These are phyloP conservation scores for Cyclospora cayetanensis DNA, from an alignment of 169 alveolate species.

Conservation along the genomic window DNA sequence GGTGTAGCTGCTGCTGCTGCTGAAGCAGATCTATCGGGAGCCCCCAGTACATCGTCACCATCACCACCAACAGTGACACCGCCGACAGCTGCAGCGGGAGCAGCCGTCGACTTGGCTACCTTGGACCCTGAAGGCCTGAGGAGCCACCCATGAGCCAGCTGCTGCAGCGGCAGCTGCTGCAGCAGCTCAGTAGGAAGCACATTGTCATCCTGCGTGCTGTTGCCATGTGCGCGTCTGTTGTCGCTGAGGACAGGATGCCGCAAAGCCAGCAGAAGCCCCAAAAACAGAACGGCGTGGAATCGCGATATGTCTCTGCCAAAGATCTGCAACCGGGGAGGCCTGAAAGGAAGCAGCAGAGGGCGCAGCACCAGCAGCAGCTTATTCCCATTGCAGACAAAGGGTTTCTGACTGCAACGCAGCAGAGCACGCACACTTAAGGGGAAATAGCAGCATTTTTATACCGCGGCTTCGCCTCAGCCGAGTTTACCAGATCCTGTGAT, in stretches of 20 bases:
- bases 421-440: no score
- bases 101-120: conserved; percentile 22
- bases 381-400: not conserved
- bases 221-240: conserved; percentile 2
- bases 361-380: not conserved
- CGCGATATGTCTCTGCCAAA: conserved; percentile 12
- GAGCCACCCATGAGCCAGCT: conserved; percentile 23
- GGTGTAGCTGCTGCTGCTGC: not conserved
- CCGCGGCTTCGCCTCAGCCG: no score
- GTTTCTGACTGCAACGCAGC: no score
- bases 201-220: not conserved
- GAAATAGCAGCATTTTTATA: conserved; percentile 24
- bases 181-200: not conserved
- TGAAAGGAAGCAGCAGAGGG: not conserved
- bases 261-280: conserved; percentile 13
- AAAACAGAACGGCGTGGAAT: not conserved
- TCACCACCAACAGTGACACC: not conserved
- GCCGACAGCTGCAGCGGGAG: conserved; percentile 6
- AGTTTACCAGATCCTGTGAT: not conserved
- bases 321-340: conserved; percentile 18
- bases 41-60: no score
- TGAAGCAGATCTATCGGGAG: no score
- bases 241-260: conserved; percentile 6
- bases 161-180: conserved; percentile 42
- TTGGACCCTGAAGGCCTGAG: not conserved